These are phyloP conservation scores for Boletus sp. DNA, from an alignment of 768 basidiomycete species.

Conservation along the genomic window DNA sequence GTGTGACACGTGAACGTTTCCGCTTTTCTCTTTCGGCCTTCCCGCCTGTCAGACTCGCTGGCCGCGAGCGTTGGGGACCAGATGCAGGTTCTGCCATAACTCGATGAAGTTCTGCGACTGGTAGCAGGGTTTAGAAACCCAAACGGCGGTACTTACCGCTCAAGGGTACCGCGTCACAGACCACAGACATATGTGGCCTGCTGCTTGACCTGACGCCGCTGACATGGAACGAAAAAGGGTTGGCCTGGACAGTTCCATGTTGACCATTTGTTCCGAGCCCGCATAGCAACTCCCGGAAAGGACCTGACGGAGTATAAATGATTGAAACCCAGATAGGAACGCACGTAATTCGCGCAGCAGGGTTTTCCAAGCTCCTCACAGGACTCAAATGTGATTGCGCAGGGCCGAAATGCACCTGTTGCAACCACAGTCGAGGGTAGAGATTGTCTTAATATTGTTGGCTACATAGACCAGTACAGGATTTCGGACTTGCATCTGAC, in stretches of 20 bases:
- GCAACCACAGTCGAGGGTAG: not conserved
- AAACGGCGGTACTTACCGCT: constrained; percentile 27
- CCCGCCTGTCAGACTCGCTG: constrained; percentile 23
- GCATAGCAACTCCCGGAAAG: constrained; percentile 34
- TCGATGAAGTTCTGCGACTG: constrained; percentile 22
- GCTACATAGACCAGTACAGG: not conserved
- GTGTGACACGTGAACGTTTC: constrained; percentile 76
- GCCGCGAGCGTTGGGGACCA: constrained; percentile 36
- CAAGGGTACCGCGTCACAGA: constrained; percentile 19
- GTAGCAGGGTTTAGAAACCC: constrained; percentile 26
- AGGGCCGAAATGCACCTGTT: too few relatives aligned
- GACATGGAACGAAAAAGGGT: constrained; percentile 33
- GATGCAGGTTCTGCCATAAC: constrained; percentile 33
- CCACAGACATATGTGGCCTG: constrained; percentile 28
- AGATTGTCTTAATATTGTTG: not conserved
- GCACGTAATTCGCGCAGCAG: constrained; percentile 3
- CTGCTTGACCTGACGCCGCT: constrained; percentile 25
- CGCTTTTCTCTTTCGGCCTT: constrained; percentile 54
- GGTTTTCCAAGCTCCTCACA: too few relatives aligned
- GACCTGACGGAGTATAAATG: constrained; percentile 19
- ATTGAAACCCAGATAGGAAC: constrained; percentile 6
- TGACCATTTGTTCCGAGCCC: constrained; percentile 26
- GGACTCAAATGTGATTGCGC: too few relatives aligned
- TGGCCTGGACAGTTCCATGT: constrained; percentile 14
- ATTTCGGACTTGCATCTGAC: not conserved